phyloP scores from a whole-genome alignment of 306 rosid species.

The Adenanthera pavonina region DNA sequence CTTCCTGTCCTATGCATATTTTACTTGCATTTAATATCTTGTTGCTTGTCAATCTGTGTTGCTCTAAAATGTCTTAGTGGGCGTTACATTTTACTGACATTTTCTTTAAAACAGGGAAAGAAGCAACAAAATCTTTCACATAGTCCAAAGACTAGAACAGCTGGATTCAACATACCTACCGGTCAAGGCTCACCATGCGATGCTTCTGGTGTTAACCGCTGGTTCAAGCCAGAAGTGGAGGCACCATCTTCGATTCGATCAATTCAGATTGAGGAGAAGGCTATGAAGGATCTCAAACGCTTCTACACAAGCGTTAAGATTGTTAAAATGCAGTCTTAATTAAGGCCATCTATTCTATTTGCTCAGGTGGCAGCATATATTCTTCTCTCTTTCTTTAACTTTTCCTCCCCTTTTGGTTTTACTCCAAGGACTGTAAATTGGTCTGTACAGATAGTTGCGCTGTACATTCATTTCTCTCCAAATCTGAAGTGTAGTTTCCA shows the following conservation, averaged over 20 bases:
- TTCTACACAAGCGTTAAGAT: conserved; percentile 87
- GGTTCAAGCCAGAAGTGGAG: conserved; percentile 91
- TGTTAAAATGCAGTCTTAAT: conserved; percentile 61
- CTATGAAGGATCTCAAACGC: conserved; percentile 97
- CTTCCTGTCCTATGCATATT: conserved; percentile 1
- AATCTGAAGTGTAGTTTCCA: conserved; percentile 29
- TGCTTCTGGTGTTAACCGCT: conserved; percentile 69
- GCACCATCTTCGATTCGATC: conserved; percentile 89
- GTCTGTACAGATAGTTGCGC: conserved; percentile 51
- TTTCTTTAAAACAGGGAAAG: conserved; percentile 60
- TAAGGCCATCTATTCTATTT: conserved; percentile 34
- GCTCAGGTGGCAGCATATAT: conserved; percentile 38
- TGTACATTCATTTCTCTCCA: conserved; percentile 46
- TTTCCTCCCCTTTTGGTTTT: neutral
- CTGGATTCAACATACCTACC: conserved; percentile 70
- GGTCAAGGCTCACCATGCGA: conserved; percentile 89
- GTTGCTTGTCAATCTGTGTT: neutral
- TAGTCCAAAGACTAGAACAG: conserved; percentile 79
- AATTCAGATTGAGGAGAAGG: conserved; percentile 94
- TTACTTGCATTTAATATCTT: neutral
- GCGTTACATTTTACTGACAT: conserved; percentile 18
- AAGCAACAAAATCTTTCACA: conserved; percentile 66
- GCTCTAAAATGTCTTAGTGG: neutral
- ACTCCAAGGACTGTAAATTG: conserved; percentile 44
- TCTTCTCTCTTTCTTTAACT: conserved; percentile 20